Evolutionary conservation across 495 filamentous ascomycete genomes (phyloP).

Genomic region (Massariosphaeria phaeospora): DNA sequence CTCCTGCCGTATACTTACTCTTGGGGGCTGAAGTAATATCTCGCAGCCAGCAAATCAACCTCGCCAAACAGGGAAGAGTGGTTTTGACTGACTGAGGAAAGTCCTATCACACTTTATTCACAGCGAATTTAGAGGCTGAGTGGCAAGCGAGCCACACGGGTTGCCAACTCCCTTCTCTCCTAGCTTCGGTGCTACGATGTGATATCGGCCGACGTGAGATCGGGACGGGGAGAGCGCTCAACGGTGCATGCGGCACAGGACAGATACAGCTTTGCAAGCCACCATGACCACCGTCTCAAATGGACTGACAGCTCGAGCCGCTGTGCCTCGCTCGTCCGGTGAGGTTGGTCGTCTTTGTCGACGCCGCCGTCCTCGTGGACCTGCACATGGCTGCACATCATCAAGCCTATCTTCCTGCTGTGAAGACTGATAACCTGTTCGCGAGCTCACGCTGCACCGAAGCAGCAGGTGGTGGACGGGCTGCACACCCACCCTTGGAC

Average conservation of each 20-base stretch:
- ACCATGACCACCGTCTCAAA: background rate
- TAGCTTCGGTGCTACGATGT: background rate
- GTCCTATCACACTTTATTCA: background rate
- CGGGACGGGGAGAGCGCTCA: too few relatives aligned
- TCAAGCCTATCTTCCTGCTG: conserved; percentile 11
- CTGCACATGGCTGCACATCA: conserved; percentile 15
- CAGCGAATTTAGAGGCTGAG: conserved; percentile 1
- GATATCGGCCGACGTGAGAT: too few relatives aligned
- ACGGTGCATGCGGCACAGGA: conserved; percentile 12
- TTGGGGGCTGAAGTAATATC: conserved; percentile 17
- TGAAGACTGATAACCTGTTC: conserved; percentile 3
- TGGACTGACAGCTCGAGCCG: conserved; percentile 11
- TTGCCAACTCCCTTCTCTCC: background rate
- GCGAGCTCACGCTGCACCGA: conserved; percentile 5
- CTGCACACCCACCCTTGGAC: background rate
- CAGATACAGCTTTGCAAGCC: conserved; percentile 18
- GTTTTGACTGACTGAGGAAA: background rate
- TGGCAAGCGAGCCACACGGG: background rate
- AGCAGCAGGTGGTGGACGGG: conserved; percentile 14
- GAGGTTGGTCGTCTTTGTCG: conserved; percentile 1
- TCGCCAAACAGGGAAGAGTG: conserved; percentile 5
- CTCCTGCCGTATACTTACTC: too few relatives aligned
- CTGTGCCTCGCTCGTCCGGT: conserved; percentile 16
- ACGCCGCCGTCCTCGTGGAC: conserved; percentile 7
- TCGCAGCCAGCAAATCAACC: conserved; percentile 5